These are phyloP conservation scores for Alternaria tenuissima DNA, from an alignment of 2,329 filamentous ascomycete species.

Conservation along the genomic window DNA sequence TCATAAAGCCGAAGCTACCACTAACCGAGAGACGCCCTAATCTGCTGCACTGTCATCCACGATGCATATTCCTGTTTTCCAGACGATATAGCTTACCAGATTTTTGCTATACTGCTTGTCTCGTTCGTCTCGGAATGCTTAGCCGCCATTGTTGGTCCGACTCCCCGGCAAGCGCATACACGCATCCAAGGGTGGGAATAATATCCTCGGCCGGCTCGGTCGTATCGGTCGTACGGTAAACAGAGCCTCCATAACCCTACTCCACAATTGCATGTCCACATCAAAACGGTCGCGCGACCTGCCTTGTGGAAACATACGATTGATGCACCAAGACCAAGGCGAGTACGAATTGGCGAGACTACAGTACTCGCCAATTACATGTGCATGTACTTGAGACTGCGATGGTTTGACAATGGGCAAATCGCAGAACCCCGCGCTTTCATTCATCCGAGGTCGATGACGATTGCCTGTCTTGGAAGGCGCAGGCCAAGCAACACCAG, in stretches of 20 bases:
- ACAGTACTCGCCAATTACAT: constrained; percentile 5
- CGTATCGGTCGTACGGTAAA: not conserved
- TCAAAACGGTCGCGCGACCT: constrained; percentile 3
- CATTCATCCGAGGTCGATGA: constrained; percentile 21
- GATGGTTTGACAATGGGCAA: constrained; percentile 14
- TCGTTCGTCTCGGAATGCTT: constrained; percentile 1
- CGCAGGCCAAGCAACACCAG: constrained; percentile 27
- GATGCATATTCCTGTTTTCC: constrained; percentile 19
- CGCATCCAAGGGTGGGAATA: not conserved
- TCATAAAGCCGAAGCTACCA: constrained; percentile 16
- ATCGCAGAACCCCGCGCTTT: constrained; percentile 3
- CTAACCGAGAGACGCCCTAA: constrained; percentile 8
- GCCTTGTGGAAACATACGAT: constrained; percentile 4
- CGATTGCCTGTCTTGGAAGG: constrained; percentile 24
- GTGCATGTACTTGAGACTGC: constrained; percentile 16
- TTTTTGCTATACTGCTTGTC: not conserved
- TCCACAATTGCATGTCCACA: not conserved
- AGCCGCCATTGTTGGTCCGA: not conserved
- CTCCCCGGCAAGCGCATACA: not conserved
- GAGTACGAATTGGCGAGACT: not conserved
- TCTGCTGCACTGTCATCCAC: constrained; percentile 9
- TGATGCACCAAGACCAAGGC: not conserved
- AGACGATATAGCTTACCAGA: not conserved
- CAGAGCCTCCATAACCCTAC: constrained; percentile 1
- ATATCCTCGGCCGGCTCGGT: constrained; percentile 1